These are phyloP conservation scores for Populus davidiana DNA, from an alignment of 345 rosid species.

Conservation along the genomic window DNA sequence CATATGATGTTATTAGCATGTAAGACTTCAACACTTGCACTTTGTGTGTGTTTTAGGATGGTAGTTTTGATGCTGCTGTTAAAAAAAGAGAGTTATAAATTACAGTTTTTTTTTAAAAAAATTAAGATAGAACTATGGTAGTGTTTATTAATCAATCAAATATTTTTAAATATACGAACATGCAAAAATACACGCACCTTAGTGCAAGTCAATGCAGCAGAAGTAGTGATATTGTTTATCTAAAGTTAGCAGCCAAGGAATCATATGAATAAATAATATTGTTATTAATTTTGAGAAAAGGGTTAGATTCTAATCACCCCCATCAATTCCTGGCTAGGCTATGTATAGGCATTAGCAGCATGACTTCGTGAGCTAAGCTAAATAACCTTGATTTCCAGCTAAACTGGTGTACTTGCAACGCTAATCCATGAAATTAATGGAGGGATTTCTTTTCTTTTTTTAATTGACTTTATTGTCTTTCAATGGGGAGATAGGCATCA, in stretches of 20 bases:
- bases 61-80: too few relatives aligned
- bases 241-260: constrained; percentile 2
- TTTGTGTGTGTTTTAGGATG: background rate
- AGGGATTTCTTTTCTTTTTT: background rate
- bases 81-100: too few relatives aligned
- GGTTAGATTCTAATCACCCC: background rate
- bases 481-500: background rate
- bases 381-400: constrained; percentile 10
- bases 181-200: too few relatives aligned
- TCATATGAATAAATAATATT: background rate
- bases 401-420: constrained; percentile 1
- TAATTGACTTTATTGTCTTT: background rate
- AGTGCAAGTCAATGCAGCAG: background rate
- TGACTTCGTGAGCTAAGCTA: background rate
- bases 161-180: too few relatives aligned
- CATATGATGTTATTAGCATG: background rate
- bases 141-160: too few relatives aligned
- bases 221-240: background rate
- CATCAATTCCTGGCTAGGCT: background rate
- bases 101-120: too few relatives aligned
- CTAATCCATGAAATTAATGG: background rate
- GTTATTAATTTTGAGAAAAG: background rate
- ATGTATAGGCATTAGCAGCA: background rate
- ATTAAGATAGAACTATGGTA: too few relatives aligned
- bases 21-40: background rate